These are phyloP conservation scores for Ustulina deusta DNA, from an alignment of 2,329 filamentous ascomycete species.

Conservation along the genomic window DNA sequence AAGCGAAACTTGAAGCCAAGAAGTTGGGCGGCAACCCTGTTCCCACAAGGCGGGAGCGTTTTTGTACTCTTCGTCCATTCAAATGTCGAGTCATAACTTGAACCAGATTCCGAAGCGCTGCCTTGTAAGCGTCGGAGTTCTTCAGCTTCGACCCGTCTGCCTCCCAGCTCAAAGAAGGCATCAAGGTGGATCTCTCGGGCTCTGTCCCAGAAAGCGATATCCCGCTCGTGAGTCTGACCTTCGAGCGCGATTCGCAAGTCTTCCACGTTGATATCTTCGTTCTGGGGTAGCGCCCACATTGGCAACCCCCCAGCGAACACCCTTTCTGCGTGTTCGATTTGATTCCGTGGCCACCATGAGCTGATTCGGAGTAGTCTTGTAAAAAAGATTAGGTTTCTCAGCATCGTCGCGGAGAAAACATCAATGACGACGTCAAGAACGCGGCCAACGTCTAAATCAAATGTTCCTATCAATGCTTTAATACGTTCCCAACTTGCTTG, in stretches of 20 bases:
- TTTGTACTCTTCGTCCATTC: constrained; percentile 85
- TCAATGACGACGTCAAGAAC: constrained; percentile 95
- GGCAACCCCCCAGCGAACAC: constrained; percentile 77
- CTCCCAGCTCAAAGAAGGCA: constrained; percentile 91
- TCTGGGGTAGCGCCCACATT: constrained; percentile 81
- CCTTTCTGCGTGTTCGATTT: constrained; percentile 55
- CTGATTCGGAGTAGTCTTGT: constrained; percentile 91
- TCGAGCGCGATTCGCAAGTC: constrained; percentile 73
- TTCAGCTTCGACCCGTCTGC: constrained; percentile 72
- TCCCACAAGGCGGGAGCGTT: constrained; percentile 85
- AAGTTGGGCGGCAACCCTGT: constrained; percentile 91
- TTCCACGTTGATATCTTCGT: constrained; percentile 65
- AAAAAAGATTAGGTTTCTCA: constrained; percentile 94
- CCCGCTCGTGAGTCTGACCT: constrained; percentile 71
- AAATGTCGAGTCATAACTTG: constrained; percentile 51
- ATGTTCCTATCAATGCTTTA: constrained; percentile 94
- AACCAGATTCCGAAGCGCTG: constrained; percentile 61
- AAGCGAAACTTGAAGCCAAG: constrained; percentile 97
- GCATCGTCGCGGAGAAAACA: constrained; percentile 91
- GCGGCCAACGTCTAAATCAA: constrained; percentile 94
- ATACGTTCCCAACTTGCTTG: constrained; percentile 90
- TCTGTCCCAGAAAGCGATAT: constrained; percentile 82
- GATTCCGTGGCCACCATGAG: constrained; percentile 93
- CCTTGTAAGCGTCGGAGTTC: constrained; percentile 63
- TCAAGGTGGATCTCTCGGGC: constrained; percentile 81